A percentile compares a stretch with the other conserved stretches of the same genome.
phyloP scores from a whole-genome alignment of 164 flowering plant genomes.

The Paratinospora sagittata region DNA sequence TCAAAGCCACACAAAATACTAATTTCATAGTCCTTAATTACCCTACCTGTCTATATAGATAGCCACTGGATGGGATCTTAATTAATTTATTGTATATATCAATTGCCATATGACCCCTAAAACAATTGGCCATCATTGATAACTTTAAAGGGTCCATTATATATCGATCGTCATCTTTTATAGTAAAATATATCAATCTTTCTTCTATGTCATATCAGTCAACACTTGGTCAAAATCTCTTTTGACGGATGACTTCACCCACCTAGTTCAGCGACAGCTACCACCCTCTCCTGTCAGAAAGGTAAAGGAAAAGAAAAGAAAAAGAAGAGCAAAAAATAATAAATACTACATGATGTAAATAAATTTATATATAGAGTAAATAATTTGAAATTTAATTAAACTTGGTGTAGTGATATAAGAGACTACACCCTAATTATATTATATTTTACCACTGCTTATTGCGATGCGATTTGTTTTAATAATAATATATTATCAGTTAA shows the following conservation, averaged over 20 bases:
- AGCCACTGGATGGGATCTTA: slow-evolving; percentile 12
- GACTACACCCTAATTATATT: too few relatives aligned
- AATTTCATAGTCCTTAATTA: slow-evolving; percentile 1
- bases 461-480: too few relatives aligned
- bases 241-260: slow-evolving; percentile 2
- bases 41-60: background rate
- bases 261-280: background rate
- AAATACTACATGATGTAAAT: too few relatives aligned
- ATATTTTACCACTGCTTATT: too few relatives aligned
- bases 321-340: too few relatives aligned
- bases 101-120: slow-evolving; percentile 16
- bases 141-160: slow-evolving; percentile 17
- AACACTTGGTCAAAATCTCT: slow-evolving; percentile 15
- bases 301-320: background rate
- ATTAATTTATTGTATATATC: slow-evolving; percentile 10
- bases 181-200: slow-evolving; percentile 11
- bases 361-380: too few relatives aligned
- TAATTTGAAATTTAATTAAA: too few relatives aligned
- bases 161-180: slow-evolving; percentile 2
- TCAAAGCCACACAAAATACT: background rate
- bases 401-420: too few relatives aligned
- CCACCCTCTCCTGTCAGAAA: background rate
- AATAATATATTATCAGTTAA: background rate
- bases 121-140: slow-evolving; percentile 20
- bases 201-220: slow-evolving; percentile 2